Base-by-base conservation (phyloP, 2,329 filamentous ascomycete genomes). In the Exophiala xenobiotica region DNA sequence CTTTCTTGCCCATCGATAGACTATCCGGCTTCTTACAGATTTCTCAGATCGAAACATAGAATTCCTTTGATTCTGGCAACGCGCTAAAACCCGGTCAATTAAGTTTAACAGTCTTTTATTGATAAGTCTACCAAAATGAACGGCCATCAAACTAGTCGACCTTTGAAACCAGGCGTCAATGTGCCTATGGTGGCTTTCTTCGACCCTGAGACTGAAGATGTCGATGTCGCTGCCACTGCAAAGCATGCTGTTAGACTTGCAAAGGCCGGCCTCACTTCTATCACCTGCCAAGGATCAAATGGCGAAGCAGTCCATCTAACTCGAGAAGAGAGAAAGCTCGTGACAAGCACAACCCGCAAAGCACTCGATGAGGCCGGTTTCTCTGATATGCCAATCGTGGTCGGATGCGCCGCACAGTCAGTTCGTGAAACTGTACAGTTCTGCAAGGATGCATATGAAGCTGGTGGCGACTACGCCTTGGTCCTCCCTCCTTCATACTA, bases 301-400 rank as follows among this genome's bases (percentile, higher is more conserved):
- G 88, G 88, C 62, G 88, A 93, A 73, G 87, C 88, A 6, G 87
- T 90, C 9, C 87, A 90, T 64, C 78, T 92, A 26, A 83, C 83
- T 37, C 84, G 85, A 61, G 74, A 78, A 19, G 88, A 92, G 71
- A 81, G 87, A 53, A 78, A 79, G 41, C 72, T 81, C 45, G 81
- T 92, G 61, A 90, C 86, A 5, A 73, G 74, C 44, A 82, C 84
- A 26, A 90, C 87, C 1, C 83, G 88, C 33, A 77, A 79, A 55
- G 86, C 86, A 11, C 76, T 91, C 38, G 80, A 88, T 65, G 75
- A 77, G 8, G 79, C 82, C 24, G 86, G 86, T 2, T 88, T 80
- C 68, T 65, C 74, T 1, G 71, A 79, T 58, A 75, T 90, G 70
- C 61, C 87, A 29, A 70, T 92, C 57, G 87, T 92, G 54, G 88